These are phyloP conservation scores for Phytopythium helicoides DNA, from an alignment of 352 stramenopile genomes.

Conservation along the genomic window DNA sequence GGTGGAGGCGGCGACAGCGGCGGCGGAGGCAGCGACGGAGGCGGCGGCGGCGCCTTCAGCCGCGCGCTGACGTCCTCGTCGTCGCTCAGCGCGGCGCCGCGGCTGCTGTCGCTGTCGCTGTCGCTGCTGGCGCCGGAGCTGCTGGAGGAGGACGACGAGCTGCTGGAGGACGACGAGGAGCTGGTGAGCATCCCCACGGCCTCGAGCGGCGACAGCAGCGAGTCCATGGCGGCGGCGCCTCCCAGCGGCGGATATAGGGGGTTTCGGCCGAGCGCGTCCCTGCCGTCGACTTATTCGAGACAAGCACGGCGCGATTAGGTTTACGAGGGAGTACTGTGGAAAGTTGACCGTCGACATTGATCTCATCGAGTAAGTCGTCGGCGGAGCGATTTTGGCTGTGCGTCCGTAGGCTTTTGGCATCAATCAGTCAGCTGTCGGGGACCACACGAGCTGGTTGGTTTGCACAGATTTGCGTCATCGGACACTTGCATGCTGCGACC, in stretches of 20 bases:
- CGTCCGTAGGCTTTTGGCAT: no score
- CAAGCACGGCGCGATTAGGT: no score
- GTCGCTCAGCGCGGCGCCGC: slow-evolving; percentile 22
- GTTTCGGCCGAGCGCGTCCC: no score
- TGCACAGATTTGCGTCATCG: no score
- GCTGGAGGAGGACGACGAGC: slow-evolving; percentile 23
- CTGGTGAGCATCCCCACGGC: slow-evolving; percentile 19
- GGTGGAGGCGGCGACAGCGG: slow-evolving; percentile 31
- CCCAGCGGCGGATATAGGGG: background rate
- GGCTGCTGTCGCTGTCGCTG: slow-evolving; percentile 26
- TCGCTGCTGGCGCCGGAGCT: slow-evolving; percentile 13
- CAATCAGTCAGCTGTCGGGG: no score
- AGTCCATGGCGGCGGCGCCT: slow-evolving; percentile 15
- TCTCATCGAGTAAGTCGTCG: no score
- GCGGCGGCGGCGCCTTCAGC: slow-evolving; percentile 11
- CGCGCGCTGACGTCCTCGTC: slow-evolving; percentile 24
- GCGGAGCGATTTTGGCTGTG: no score
- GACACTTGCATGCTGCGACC: no score
- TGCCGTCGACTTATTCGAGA: no score
- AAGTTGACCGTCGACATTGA: no score
- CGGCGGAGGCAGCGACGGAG: slow-evolving; percentile 16
- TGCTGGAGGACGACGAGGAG: slow-evolving; percentile 39
- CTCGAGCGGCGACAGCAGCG: slow-evolving; percentile 28
- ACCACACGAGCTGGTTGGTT: no score
- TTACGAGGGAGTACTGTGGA: no score